phyloP scores from a whole-genome alignment of 2,329 filamentous ascomycete species.

The Mycocentrospora acerina region DNA sequence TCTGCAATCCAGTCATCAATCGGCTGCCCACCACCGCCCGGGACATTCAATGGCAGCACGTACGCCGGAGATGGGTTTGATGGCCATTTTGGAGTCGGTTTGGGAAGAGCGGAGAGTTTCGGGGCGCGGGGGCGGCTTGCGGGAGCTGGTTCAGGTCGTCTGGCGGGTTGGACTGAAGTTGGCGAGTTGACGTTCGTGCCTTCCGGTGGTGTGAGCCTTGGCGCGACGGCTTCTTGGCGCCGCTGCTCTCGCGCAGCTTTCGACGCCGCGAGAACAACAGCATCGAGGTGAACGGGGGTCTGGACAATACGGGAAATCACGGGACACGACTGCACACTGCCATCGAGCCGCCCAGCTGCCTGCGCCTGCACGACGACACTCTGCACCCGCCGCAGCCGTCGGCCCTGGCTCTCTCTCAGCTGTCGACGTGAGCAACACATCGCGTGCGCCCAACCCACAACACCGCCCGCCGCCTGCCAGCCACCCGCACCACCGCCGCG shows the following conservation, averaged over 20 bases:
- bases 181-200: constrained; percentile 9
- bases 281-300: constrained; percentile 8
- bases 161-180: constrained; percentile 29
- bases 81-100: constrained; percentile 39
- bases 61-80: constrained; percentile 57
- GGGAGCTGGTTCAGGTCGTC: constrained; percentile 31
- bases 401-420: constrained; percentile 3
- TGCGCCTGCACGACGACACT: too few species aligned
- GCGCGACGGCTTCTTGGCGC: constrained; percentile 7
- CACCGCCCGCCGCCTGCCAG: neutral
- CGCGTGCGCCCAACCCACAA: constrained; percentile 6
- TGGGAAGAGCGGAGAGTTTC: constrained; percentile 31
- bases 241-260: constrained; percentile 12
- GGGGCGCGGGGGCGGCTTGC: constrained; percentile 27
- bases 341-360: too few species aligned
- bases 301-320: too few species aligned
- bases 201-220: constrained; percentile 27
- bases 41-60: constrained; percentile 38
- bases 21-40: constrained; percentile 10
- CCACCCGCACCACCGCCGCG: too few species aligned
- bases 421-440: constrained; percentile 11
- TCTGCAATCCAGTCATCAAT: constrained; percentile 49
- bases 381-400: constrained; percentile 5
- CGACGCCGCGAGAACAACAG: constrained; percentile 8
- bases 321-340: too few species aligned